A percentile compares a stretch with the other conserved stretches of the same genome.
These are phyloP conservation scores for Nothophoma quercina DNA, from an alignment of 2,329 filamentous ascomycete species.

Conservation along the genomic window DNA sequence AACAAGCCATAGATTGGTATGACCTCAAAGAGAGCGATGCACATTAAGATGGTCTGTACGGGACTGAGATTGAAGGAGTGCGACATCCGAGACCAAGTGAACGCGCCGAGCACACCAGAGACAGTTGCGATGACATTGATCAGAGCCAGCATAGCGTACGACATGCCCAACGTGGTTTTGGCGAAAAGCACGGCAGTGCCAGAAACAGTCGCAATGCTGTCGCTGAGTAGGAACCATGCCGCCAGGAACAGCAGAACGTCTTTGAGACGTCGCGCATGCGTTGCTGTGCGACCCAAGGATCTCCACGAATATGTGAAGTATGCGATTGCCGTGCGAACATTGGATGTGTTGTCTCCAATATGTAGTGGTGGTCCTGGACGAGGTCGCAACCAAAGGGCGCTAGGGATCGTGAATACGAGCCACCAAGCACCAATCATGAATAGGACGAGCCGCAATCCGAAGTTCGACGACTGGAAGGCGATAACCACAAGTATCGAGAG, in stretches of 20 bases:
- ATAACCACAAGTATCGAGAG: slow-evolving; percentile 77
- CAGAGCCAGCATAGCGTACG: slow-evolving; percentile 82
- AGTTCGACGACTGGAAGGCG: slow-evolving; percentile 71
- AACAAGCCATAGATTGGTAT: slow-evolving; percentile 92
- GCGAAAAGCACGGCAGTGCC: slow-evolving; percentile 95
- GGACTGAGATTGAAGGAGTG: slow-evolving; percentile 73
- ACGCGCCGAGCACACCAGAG: slow-evolving; percentile 84
- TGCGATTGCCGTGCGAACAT: slow-evolving; percentile 63
- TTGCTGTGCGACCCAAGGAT: slow-evolving; percentile 80
- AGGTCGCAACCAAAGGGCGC: slow-evolving; percentile 84
- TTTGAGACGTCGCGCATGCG: slow-evolving; percentile 73
- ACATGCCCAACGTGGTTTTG: slow-evolving; percentile 91
- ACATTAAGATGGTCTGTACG: slow-evolving; percentile 89
- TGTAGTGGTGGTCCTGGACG: slow-evolving; percentile 80
- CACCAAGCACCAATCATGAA: slow-evolving; percentile 92
- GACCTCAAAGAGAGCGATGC: slow-evolving; percentile 87
- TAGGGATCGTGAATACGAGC: slow-evolving; percentile 88
- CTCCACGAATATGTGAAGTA: slow-evolving; percentile 88
- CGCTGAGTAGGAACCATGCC: slow-evolving; percentile 94
- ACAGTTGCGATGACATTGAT: slow-evolving; percentile 93
- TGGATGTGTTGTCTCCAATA: slow-evolving; percentile 35
- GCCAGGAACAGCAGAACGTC: slow-evolving; percentile 81
- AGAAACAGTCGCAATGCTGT: slow-evolving; percentile 92
- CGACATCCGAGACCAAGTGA: slow-evolving; percentile 85
- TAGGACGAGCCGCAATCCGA: slow-evolving; percentile 85